Base-by-base conservation (phyloP, 345 rosid genomes). In the Reutealis trisperma region DNA sequence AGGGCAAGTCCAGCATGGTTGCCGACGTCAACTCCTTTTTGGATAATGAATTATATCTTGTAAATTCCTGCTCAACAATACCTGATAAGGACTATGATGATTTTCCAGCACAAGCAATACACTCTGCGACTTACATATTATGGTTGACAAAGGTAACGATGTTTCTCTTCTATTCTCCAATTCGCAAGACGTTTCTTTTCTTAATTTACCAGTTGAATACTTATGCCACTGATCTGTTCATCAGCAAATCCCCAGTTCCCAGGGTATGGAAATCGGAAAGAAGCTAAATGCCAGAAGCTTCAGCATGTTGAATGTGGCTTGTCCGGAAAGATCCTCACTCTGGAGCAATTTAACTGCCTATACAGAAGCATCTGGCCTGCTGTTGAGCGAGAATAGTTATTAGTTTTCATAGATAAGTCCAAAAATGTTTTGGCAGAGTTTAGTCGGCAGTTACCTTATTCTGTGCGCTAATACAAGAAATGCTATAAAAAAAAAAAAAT, bases 61-160 rank as follows among this genome's bases (percentile, higher is more conserved):
- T 85, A 54, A 63, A 80, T 73, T 87, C 89, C 70, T 90, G 87
- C 77, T 85, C 86, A 68, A 80, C 76, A 27, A 77, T 87, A 78
- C 88, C 84, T 0, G 93, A 92, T 73, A 77, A 75, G 67, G 80
- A 84, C 30, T 95, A 85, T 60, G 96, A 90, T 78, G 93, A 88
- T 85, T 90, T 83, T 54, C 82, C 86, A 81, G 89, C 91, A 61
- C 96, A 96, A 83, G 89, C 93, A 69, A 44, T 83, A 51, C 80
- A 85, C 83, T 89, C 93, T 60, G 76, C 86, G 21, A 68, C 78
- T 68, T 95, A 95, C 87, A 78, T 89, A 42, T 67, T 89, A 67
- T 90, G 99, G 96, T 84, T 92, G 78, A 82, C 84, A 66, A 92
- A 88, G 96, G 99, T 95, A 84, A 47, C 11, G 11, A 7, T 49